Evolutionary conservation across 2,329 filamentous ascomycete species (phyloP).

Genomic region (Cryphonectria japonica): DNA sequence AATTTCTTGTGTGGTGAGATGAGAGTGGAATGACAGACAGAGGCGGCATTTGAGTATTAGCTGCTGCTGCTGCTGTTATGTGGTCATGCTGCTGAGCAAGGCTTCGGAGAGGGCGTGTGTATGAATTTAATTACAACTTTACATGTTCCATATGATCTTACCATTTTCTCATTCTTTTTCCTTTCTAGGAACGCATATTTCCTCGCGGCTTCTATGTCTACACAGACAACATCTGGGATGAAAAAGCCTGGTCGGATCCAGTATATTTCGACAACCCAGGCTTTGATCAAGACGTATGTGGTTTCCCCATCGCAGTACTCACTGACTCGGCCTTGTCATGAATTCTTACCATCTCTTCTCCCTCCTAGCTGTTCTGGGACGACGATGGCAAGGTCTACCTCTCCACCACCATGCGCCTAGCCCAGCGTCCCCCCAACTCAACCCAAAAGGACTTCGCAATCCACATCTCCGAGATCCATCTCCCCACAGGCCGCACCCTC

Average conservation of each 20-base stretch:
- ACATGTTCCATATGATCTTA: background rate
- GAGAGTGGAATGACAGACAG: background rate
- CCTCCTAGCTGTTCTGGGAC: too few relatives aligned
- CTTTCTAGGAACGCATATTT: constrained; percentile 47
- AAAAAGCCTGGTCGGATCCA: constrained; percentile 55
- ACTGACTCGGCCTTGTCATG: too few relatives aligned
- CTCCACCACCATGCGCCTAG: constrained; percentile 45
- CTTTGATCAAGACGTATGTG: constrained; percentile 55
- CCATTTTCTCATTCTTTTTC: too few relatives aligned
- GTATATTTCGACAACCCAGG: constrained; percentile 58
- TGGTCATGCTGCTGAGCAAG: background rate
- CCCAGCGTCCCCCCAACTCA: constrained; percentile 41
- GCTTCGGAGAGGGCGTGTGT: too few relatives aligned
- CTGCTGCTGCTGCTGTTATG: too few relatives aligned
- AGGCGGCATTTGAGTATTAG: background rate
- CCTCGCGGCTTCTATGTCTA: constrained; percentile 58
- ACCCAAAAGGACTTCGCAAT: constrained; percentile 57
- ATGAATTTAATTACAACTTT: background rate
- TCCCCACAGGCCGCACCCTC: constrained; percentile 46
- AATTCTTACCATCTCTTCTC: background rate
- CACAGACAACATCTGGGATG: constrained; percentile 57
- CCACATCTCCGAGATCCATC: constrained; percentile 49
- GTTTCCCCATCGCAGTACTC: background rate
- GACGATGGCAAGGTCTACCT: constrained; percentile 54
- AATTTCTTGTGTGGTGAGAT: background rate